Conservation (phyloP, 495 filamentous ascomycete species). For the Platismatia glauca region DNA sequence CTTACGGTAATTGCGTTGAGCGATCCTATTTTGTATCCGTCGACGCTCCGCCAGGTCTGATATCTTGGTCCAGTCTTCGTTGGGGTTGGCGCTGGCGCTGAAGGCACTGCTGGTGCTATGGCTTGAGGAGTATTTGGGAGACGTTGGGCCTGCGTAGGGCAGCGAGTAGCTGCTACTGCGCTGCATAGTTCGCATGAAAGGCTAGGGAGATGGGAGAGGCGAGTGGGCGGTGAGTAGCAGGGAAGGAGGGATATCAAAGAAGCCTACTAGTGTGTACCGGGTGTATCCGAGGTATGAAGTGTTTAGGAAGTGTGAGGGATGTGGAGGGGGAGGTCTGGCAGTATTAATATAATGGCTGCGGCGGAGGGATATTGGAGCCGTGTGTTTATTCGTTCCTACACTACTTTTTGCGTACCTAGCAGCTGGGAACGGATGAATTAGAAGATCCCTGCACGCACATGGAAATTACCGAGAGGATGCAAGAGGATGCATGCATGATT, state of each 20-base stretch:
- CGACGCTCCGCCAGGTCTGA: constrained; percentile 90
- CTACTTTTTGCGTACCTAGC: constrained; percentile 9
- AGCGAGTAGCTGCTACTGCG: constrained; percentile 18
- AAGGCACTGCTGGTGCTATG: constrained; percentile 91
- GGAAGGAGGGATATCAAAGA: not conserved
- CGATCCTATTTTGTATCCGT: constrained; percentile 95
- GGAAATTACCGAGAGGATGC: constrained; percentile 21
- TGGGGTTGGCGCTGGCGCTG: constrained; percentile 90
- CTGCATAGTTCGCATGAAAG: constrained; percentile 22
- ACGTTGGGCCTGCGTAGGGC: constrained; percentile 26
- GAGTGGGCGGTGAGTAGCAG: not conserved
- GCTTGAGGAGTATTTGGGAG: constrained; percentile 52
- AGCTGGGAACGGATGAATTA: constrained; percentile 14
- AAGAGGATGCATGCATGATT: constrained; percentile 7
- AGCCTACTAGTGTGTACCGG: constrained; percentile 4
- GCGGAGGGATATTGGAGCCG: constrained; percentile 21
- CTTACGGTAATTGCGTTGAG: constrained; percentile 96
- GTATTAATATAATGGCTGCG: constrained; percentile 23
- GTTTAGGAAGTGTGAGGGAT: constrained; percentile 5
- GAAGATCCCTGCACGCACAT: constrained; percentile 21
- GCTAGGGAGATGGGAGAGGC: not conserved
- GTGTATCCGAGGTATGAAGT: constrained; percentile 9
- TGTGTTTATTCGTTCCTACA: constrained; percentile 15
- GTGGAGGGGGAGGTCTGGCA: constrained; percentile 8
- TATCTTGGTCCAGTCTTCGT: constrained; percentile 99